Base-by-base conservation (phyloP, 2,329 filamentous ascomycete species). In the Dactylonectria estremocensis region DNA sequence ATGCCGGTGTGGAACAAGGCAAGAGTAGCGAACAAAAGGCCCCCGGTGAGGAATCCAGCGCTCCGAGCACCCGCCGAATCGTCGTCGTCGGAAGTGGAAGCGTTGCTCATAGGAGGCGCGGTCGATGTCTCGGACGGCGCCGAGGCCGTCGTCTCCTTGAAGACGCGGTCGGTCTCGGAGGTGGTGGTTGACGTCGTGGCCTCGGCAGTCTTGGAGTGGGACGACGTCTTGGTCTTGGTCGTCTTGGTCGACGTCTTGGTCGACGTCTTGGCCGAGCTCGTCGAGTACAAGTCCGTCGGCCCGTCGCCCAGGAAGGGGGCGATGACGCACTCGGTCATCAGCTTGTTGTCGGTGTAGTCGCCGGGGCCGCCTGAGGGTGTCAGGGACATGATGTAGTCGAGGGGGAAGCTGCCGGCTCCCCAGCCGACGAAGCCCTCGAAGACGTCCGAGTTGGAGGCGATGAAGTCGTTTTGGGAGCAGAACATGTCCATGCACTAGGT, bases 401-500 rank as follows among this genome's bases (percentile, higher is more conserved):
- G 70, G 61, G 79, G 77, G 70, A 86, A 85, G 69, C 81, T 82
- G 9, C 84, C 84, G 8, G 84, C 84, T 9, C 77, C 83, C 84
- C 85, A 86, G 58, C 75, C 83, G 10, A 86, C 81, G 49, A 86
- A 80, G 10, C 85, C 85, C 10, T 82, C 72, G 68, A 84, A 84
- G 22, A 86, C 84, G 59, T 87, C 85, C 1, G 82, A 78, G 69
- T 86, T 86, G 11, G 79, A 68, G 70, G 80, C 80, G 73, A 86
- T 84, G 65, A 84, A 82, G 31, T 79, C 73, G 72, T 85, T 86
- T 46, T 86, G 85, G 16, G 80, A 77, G 68, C 84, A 86, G 71
- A 87, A 86, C 13, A 74, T 77, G 2, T 77, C 76, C 65, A 85
- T 73, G 68, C 85, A 87, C 77, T 84, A 20, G 2, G 2, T 10